phyloP scores from a whole-genome alignment of 805 yeast species.

The Yarrowia keelungensis region DNA sequence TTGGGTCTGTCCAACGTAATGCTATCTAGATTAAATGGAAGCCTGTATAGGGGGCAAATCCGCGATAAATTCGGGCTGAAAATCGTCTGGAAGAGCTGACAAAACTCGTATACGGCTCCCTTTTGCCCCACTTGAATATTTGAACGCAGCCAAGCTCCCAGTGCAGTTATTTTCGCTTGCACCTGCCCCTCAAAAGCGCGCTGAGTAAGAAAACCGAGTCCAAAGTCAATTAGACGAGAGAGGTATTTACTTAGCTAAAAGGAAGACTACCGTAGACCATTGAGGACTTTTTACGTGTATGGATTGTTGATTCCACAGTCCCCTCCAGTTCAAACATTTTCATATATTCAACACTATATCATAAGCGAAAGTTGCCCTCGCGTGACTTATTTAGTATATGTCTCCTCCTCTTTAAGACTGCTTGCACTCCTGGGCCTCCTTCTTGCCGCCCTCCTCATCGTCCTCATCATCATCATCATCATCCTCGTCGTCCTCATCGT shows the following conservation, averaged over 20 bases:
- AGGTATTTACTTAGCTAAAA: no score
- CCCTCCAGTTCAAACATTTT: background rate
- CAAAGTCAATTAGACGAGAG: no score
- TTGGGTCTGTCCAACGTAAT: no score
- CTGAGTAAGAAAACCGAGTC: no score
- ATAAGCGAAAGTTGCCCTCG: background rate
- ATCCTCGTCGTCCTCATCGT: constrained; percentile 64
- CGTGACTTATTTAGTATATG: constrained; percentile 4
- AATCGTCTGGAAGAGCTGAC: background rate
- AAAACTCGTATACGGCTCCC: background rate
- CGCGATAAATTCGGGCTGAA: background rate
- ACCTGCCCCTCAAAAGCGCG: background rate
- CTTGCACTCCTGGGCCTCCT: constrained; percentile 67
- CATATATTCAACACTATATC: constrained; percentile 31
- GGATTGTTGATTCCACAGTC: no score
- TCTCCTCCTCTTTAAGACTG: constrained; percentile 51
- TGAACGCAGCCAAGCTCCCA: background rate
- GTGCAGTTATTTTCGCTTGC: constrained; percentile 1
- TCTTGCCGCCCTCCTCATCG: constrained; percentile 56
- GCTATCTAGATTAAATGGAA: no score
- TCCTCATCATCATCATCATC: constrained; percentile 69
- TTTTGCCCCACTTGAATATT: background rate
- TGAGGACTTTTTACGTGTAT: no score
- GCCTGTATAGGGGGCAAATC: background rate
- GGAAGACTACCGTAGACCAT: no score